These are phyloP conservation scores for Colletotrichum melonis DNA, from an alignment of 2,329 filamentous ascomycete genomes.

Conservation along the genomic window DNA sequence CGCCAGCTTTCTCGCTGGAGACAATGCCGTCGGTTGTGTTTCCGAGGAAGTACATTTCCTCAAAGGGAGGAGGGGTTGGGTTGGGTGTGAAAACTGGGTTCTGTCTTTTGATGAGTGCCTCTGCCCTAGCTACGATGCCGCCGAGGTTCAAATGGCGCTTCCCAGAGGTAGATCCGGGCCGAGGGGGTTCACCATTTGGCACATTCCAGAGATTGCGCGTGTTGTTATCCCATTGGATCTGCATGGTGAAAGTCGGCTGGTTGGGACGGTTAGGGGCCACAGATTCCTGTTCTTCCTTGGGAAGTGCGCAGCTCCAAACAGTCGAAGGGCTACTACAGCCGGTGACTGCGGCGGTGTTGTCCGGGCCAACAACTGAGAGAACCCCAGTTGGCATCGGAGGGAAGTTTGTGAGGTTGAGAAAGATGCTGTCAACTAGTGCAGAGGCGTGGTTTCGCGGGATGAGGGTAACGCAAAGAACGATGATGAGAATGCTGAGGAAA, in stretches of 20 bases:
- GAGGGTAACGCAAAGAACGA: slow-evolving; percentile 70
- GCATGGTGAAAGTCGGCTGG: slow-evolving; percentile 82
- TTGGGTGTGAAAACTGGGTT: slow-evolving; percentile 57
- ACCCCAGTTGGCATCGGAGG: slow-evolving; percentile 89
- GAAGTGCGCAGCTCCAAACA: slow-evolving; percentile 87
- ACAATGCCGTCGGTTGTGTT: slow-evolving; percentile 84
- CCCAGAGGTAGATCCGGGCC: slow-evolving; percentile 32
- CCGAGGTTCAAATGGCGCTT: slow-evolving; percentile 14
- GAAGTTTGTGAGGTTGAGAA: slow-evolving; percentile 88
- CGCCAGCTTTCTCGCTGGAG: slow-evolving; percentile 77
- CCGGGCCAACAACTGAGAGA: slow-evolving; percentile 80
- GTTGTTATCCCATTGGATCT: slow-evolving; percentile 79
- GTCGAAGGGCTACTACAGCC: slow-evolving; percentile 79
- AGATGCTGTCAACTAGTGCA: slow-evolving; percentile 58
- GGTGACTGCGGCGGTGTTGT: slow-evolving; percentile 71
- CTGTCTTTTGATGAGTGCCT: slow-evolving; percentile 34
- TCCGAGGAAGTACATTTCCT: slow-evolving; percentile 84
- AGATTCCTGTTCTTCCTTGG: slow-evolving; percentile 78
- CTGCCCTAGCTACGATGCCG: slow-evolving; percentile 32
- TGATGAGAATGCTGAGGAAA: slow-evolving; percentile 64
- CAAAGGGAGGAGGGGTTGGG: slow-evolving; percentile 68
- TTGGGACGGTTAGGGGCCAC: slow-evolving; percentile 72
- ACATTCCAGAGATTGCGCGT: slow-evolving; percentile 62
- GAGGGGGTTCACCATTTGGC: slow-evolving; percentile 50
- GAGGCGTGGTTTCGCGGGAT: slow-evolving; percentile 48